Evolutionary conservation across 805 yeast genomes (phyloP).

Genomic region (Jamesozyma piceae): DNA sequence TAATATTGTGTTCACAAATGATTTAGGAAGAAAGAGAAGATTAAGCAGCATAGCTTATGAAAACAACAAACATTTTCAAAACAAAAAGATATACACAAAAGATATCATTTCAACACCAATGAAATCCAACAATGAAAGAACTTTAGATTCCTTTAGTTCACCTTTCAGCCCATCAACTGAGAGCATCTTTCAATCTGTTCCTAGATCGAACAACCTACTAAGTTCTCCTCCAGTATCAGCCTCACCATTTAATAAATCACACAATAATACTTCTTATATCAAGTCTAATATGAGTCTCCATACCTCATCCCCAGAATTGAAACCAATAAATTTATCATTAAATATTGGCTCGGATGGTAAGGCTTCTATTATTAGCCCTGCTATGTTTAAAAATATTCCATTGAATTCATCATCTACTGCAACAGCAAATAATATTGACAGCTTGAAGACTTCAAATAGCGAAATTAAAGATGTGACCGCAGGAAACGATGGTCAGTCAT

Average conservation of each 20-base stretch:
- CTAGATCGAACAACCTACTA: conserved; percentile 6
- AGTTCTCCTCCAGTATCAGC: conserved; percentile 11
- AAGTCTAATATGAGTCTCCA: not conserved
- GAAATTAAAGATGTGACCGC: not conserved
- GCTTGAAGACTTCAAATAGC: not conserved
- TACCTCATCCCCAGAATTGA: not conserved
- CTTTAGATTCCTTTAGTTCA: not conserved
- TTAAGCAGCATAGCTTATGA: not conserved
- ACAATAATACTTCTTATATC: not conserved
- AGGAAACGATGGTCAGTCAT: not conserved
- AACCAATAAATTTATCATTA: conserved; percentile 19
- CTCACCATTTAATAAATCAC: not conserved
- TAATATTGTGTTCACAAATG: not conserved
- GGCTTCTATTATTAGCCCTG: conserved; percentile 23
- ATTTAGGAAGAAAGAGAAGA: not conserved
- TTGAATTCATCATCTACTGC: not conserved
- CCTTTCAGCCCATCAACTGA: conserved; percentile 9
- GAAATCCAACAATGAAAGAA: not conserved
- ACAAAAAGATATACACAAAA: not conserved
- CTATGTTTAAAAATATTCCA: not conserved
- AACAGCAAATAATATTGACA: not conserved
- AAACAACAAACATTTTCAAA: not conserved
- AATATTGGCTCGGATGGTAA: conserved; percentile 28
- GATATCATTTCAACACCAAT: not conserved
- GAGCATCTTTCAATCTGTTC: conserved; percentile 8